Base-by-base conservation (phyloP, 2,329 filamentous ascomycete genomes). In the Neoascochyta sp. region DNA sequence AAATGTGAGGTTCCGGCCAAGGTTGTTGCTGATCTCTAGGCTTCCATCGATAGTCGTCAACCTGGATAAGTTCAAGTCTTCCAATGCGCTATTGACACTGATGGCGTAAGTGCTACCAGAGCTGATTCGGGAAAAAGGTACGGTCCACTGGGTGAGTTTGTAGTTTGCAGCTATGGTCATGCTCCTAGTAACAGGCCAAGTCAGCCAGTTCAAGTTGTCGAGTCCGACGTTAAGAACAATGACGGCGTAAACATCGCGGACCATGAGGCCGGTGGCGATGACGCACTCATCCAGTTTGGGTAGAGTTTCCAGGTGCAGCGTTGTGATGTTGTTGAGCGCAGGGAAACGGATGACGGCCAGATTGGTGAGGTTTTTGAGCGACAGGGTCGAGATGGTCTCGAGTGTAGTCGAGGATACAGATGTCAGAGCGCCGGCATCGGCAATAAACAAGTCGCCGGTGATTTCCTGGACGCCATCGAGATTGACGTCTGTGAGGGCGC, bases 201-300 rank as follows among this genome's bases (percentile, higher is more conserved):
- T 40, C 8, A 53, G 17, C 49, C 49, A 53, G 5, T 47, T 41
- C 25, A 53, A 16, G 15, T 21, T 44, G 24, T 45, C 40, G 3
- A 53, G 15, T 2, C 30, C 30, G 2, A 47, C 51, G 9, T 43
- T 39, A 8, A 33, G 16, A n/a, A 53, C 39, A 20, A 20, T 45
- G 13, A 51, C 27, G 11, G 43, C 43, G 3, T 39, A 20, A 9
- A 51, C 34, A 15, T 51, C 47, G 2, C 27, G 30, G 4, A 29
- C 18, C 7, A 44, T 4, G 4, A 18, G 13, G 8, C 32, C 39
- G 6, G 32, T 30, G 1, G 45, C 43, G 11, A 52, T 34, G 2
- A 17, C 39, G 17, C 31, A 41, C 3, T 29, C 20, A 8, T 41
- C 30, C 3, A 53, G 24, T 2, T 24, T 9, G 2, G 33, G 39